These are phyloP conservation scores for Pleurotus eryngii DNA, from an alignment of 768 basidiomycete genomes.

Conservation along the genomic window DNA sequence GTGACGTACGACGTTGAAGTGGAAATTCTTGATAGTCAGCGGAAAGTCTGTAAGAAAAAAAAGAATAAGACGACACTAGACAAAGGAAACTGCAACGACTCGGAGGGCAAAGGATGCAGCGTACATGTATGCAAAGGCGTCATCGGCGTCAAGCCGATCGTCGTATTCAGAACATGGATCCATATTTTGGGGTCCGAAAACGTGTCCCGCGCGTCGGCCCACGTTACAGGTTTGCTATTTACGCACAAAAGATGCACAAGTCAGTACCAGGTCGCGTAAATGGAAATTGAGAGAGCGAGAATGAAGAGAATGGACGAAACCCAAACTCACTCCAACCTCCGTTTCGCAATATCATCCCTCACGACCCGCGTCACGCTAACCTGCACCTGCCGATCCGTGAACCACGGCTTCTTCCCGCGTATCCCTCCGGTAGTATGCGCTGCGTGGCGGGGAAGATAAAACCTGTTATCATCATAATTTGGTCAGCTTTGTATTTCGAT, in stretches of 20 bases:
- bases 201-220: constrained; percentile 2
- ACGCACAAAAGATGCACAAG: neutral
- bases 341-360: constrained; percentile 3
- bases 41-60: neutral
- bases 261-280: neutral
- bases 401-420: neutral
- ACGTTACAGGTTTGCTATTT: neutral
- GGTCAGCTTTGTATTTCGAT: neutral
- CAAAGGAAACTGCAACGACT: neutral
- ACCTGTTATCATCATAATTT: neutral
- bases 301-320: neutral
- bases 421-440: neutral
- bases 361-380: constrained; percentile 5
- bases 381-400: constrained; percentile 5
- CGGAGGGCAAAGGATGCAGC: neutral
- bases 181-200: constrained; percentile 2
- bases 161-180: constrained; percentile 6
- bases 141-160: constrained; percentile 5
- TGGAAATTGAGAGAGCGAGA: neutral
- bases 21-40: constrained; percentile 5
- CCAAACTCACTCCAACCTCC: neutral
- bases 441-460: constrained; percentile 3
- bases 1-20: constrained; percentile 1
- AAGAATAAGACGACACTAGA: neutral
- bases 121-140: constrained; percentile 6